Percentiles rank a stretch among this genome's conserved stretches.
phyloP scores from a whole-genome alignment of 2,329 filamentous ascomycete genomes.

The Epichloe gansuensis region DNA sequence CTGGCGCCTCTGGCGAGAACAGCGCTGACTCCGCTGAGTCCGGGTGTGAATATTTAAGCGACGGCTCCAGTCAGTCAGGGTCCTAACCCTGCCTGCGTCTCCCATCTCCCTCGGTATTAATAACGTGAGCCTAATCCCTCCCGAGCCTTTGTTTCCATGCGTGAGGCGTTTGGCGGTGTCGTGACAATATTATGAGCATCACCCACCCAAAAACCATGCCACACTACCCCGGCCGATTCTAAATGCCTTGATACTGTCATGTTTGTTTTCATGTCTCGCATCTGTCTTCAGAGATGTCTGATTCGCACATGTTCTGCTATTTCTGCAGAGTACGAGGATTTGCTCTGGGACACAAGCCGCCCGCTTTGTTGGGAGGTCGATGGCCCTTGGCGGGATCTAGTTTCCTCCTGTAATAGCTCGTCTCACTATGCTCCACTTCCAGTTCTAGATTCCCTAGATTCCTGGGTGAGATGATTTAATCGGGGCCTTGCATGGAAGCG shows the following conservation, averaged over 20 bases:
- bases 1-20: too few relatives aligned
- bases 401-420: background rate
- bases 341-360: background rate
- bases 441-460: background rate
- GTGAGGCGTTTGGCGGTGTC: too few relatives aligned
- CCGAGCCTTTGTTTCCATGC: too few relatives aligned
- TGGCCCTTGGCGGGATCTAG: background rate
- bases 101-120: too few relatives aligned
- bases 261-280: background rate
- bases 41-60: background rate
- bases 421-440: background rate
- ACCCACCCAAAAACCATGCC: too few relatives aligned
- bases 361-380: background rate
- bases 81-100: too few relatives aligned
- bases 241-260: too few relatives aligned
- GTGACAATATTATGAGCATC: too few relatives aligned
- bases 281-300: background rate
- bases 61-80: background rate
- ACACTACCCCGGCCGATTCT: too few relatives aligned
- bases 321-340: background rate
- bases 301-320: too few relatives aligned
- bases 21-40: background rate
- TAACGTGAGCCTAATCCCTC: too few relatives aligned
- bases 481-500: background rate
- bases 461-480: background rate